Evolutionary conservation across 805 yeast species (phyloP), one percentile per base, ranked within the genome.

Genomic region (Cyberlindnera galapagoensis): DNA sequence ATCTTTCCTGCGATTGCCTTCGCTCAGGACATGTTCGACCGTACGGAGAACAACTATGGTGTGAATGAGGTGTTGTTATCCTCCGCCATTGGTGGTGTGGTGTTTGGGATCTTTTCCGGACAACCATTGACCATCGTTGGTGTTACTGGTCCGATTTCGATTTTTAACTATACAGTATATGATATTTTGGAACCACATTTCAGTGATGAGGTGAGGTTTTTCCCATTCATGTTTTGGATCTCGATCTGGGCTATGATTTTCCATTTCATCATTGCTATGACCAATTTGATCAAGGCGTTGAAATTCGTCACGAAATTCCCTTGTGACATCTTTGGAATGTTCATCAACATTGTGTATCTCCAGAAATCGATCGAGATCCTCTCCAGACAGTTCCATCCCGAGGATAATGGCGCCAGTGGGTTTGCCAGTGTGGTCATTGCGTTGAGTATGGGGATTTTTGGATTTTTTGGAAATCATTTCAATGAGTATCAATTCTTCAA

Each of bases 121-220:
- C 95, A 88, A 47, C 98, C 98, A 0, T 58, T 92, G 18, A 84
- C 95, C 48, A 83, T 90, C 17, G 97, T 92, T 7, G 98, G 98
- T 4, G 97, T 90, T 5, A 92, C 97, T 0, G 98, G 97, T 0
- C 98, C 98, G 0, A 80, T 92, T 11, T 63, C 94, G 2, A 88
- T 90, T 39, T 90, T 92, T 67, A 84, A 84, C 50, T 87, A 86
- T 49, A 92, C 97, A 0, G 88, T 92, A 1, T 84, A 79, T 51
- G 80, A 80, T 38, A 67, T 84, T 30, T 68, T 84, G 22, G 59
- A 52, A 15, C 78, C 83, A 0, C 34, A 23, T 5, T n/a, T n/a
- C n/a, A n/a, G n/a, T n/a, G 52, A 68, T 38, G 69, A 67, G 6
- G 31, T 46, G 7, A 61, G 69, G 1, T 51, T 30, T 21, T 87